These are phyloP conservation scores for Parathielavia appendiculata DNA, from an alignment of 495 filamentous ascomycete genomes.

Conservation along the genomic window DNA sequence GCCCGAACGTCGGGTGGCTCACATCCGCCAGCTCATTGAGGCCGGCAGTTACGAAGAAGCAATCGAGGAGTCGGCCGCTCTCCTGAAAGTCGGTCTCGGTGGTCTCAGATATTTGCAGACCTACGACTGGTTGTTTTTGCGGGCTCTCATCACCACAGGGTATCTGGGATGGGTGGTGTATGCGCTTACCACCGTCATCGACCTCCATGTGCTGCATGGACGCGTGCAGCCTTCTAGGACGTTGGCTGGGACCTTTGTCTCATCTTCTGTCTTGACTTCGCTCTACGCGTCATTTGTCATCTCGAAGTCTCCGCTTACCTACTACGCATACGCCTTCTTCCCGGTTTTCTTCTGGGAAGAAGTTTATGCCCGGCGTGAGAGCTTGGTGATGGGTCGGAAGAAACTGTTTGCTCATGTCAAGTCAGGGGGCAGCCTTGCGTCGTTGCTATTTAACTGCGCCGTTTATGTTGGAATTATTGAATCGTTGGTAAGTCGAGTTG, in stretches of 20 bases:
- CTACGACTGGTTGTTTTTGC: slow-evolving; percentile 93
- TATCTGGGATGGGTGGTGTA: slow-evolving; percentile 97
- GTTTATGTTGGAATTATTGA: slow-evolving; percentile 70
- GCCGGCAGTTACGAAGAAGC: slow-evolving; percentile 62
- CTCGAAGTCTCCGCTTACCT: slow-evolving; percentile 74
- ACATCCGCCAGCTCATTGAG: slow-evolving; percentile 63
- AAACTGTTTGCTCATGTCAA: slow-evolving; percentile 64
- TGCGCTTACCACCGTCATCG: slow-evolving; percentile 84
- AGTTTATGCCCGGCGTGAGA: slow-evolving; percentile 72
- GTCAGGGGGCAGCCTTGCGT: slow-evolving; percentile 49
- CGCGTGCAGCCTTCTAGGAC: slow-evolving; percentile 61
- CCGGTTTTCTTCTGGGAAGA: slow-evolving; percentile 96
- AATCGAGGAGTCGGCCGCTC: slow-evolving; percentile 65
- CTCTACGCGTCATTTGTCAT: slow-evolving; percentile 75
- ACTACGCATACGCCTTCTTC: slow-evolving; percentile 90
- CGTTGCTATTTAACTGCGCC: slow-evolving; percentile 57
- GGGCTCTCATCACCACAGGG: slow-evolving; percentile 85
- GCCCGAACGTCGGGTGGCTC: slow-evolving; percentile 60
- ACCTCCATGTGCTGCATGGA: slow-evolving; percentile 80
- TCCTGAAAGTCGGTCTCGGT: slow-evolving; percentile 72
- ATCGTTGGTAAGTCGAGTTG: slow-evolving; percentile 63
- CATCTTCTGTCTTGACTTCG: slow-evolving; percentile 66
- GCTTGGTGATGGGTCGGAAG: slow-evolving; percentile 61
- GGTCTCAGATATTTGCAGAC: slow-evolving; percentile 94
- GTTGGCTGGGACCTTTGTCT: slow-evolving; percentile 55